A percentile compares a stretch with the other conserved stretches of the same genome.
phyloP scores from a whole-genome alignment of 345 rosid species.

The Gossypium thurberi region DNA sequence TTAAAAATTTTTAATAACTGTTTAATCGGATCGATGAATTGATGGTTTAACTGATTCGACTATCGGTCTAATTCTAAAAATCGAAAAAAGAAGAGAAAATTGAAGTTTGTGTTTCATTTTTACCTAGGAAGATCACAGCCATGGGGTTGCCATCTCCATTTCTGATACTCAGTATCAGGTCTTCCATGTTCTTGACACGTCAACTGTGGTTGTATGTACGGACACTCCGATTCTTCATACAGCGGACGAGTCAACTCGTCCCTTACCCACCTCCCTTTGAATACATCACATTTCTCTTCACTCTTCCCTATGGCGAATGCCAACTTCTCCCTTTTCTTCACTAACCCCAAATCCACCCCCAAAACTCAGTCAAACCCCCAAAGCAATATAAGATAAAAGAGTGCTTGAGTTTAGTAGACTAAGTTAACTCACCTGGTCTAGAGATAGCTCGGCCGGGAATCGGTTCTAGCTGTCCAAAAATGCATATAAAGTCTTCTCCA shows the following conservation, averaged over 20 bases:
- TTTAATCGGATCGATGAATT: too few species aligned
- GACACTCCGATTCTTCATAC: constrained; percentile 87
- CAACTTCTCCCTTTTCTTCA: constrained; percentile 45
- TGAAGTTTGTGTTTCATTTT: background rate
- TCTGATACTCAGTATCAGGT: constrained; percentile 71
- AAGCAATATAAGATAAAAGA: too few species aligned
- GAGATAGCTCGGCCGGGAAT: constrained; percentile 18
- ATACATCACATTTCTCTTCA: constrained; percentile 63
- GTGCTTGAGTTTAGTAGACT: background rate
- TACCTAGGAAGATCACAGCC: constrained; percentile 71
- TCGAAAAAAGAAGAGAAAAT: too few species aligned
- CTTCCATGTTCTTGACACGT: constrained; percentile 89
- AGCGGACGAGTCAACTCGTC: constrained; percentile 64
- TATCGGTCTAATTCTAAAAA: accelerated
- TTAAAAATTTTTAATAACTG: too few species aligned
- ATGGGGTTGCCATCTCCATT: constrained; percentile 93
- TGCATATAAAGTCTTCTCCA: constrained; percentile 70
- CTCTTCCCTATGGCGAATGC: constrained; percentile 57
- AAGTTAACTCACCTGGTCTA: constrained; percentile 30
- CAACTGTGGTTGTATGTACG: constrained; percentile 91
- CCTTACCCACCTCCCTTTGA: constrained; percentile 79
- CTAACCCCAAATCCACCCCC: constrained; percentile 20
- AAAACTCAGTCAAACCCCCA: background rate
- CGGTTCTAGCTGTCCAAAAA: constrained; percentile 48
- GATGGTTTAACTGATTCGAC: too few species aligned